Evolutionary conservation across 139 green algal genomes (phyloP).

Genomic region (Chlorella sp.): DNA sequence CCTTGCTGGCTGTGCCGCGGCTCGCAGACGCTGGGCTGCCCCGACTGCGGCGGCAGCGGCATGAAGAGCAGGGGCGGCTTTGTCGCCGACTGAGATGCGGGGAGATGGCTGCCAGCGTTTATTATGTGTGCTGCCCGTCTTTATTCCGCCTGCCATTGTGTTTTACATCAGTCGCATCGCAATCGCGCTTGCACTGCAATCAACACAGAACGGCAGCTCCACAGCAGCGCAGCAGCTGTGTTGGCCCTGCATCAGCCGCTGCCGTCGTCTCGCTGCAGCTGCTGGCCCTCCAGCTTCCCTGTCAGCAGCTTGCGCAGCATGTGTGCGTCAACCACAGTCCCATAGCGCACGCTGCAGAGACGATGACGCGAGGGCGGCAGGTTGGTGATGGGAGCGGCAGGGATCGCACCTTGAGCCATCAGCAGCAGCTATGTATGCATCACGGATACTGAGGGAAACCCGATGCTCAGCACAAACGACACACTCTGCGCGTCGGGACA

Average conservation of each 20-base stretch:
- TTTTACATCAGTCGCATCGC: no score
- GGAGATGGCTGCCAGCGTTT: no score
- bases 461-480: no score
- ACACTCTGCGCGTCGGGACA: no score
- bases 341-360: slow-evolving; percentile 10
- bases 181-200: no score
- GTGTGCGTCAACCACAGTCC: neutral
- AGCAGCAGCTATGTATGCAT: no score
- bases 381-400: no score
- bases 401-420: no score
- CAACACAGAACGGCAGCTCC: no score
- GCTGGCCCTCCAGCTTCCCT: slow-evolving; percentile 13
- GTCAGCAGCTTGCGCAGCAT: neutral
- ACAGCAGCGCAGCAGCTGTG: neutral
- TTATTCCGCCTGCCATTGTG: neutral
- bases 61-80: neutral
- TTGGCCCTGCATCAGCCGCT: neutral
- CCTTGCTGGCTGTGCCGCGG: slow-evolving; percentile 41
- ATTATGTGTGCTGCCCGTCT: neutral
- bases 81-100: neutral
- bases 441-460: no score
- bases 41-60: slow-evolving; percentile 27
- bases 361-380: no score
- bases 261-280: neutral
- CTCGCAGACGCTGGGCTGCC: slow-evolving; percentile 3